Base-by-base conservation (phyloP, 2,329 filamentous ascomycete genomes). In the Colletotrichum truncatum region DNA sequence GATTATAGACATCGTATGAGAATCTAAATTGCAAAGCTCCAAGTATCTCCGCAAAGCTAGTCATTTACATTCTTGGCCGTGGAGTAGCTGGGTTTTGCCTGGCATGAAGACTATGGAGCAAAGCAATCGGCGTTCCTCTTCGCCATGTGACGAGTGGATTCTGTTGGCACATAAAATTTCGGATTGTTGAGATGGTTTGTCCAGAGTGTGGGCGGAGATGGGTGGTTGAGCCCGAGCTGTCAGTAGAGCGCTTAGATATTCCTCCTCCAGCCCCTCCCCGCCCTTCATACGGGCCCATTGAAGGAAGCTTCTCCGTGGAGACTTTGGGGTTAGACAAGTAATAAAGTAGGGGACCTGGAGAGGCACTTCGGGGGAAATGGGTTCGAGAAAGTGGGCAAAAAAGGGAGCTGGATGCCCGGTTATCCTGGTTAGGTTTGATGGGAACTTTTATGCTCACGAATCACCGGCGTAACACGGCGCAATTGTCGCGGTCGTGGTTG, bases 301-400 rank as follows among this genome's bases (percentile, higher is more conserved):
- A 62, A 65, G 56, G 56, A 65, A 65, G 48, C 32, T 55, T 62
- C 25, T 55, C 34, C 48, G 48, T 41, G 62, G 48, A 21, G 56
- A 48, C 39, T 21, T 52, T 41, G 61, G 56, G 39, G 56, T 64
- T 32, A 12, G 28, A n/a, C 3, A 23, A 28, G 3, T 12, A 18
- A 26, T 43, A 25, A 30, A 49, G 25, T 21, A 23, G 43, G 21
- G 52, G 54, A 63, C 45, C 34, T 48, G 52, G 59, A 21, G 59
- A 39, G 16, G 16, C 32, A 38, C 14, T 21, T 48, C 18, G 43
- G 34, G 55, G 54, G 23, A 23, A 23, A 28, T 12, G 21, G 41
- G 41, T 9, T 45, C 7, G 21, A 32, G 45, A 32, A 12, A 41
- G 16, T 41, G 36, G 38, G 18, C n/a, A n/a, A n/a, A 45, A 32